These are phyloP conservation scores for Diaporthe citrichinensis DNA, from an alignment of 2,329 filamentous ascomycete genomes.

Conservation along the genomic window DNA sequence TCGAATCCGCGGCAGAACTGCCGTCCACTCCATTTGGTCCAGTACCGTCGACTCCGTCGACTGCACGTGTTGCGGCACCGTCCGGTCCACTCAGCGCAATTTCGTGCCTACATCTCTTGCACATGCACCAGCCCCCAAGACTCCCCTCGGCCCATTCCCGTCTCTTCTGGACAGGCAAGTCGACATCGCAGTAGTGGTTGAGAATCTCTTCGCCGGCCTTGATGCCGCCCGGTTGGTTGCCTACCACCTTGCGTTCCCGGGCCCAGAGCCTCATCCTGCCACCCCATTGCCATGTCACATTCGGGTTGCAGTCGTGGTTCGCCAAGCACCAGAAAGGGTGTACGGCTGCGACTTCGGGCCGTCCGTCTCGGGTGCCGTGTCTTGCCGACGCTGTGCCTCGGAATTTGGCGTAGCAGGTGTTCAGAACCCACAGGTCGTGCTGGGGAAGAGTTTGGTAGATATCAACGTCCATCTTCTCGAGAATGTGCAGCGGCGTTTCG, in stretches of 20 bases:
- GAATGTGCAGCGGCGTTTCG: conserved; percentile 79
- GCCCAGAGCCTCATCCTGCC: conserved; percentile 81
- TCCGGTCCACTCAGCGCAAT: conserved; percentile 51
- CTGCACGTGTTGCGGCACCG: background rate
- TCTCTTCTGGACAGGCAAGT: conserved; percentile 81
- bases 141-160: conserved; percentile 92
- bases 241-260: conserved; percentile 69
- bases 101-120: conserved; percentile 84
- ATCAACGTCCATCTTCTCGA: conserved; percentile 89
- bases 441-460: conserved; percentile 72
- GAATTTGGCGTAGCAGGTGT: conserved; percentile 94
- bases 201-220: conserved; percentile 86
- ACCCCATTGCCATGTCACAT: conserved; percentile 95
- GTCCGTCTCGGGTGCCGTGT: conserved; percentile 81
- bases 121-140: conserved; percentile 91
- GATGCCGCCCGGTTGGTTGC: conserved; percentile 71
- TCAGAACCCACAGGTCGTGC: conserved; percentile 87
- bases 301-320: conserved; percentile 96
- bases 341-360: conserved; percentile 92
- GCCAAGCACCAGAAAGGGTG: conserved; percentile 97
- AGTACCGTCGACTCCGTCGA: background rate
- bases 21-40: background rate
- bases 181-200: conserved; percentile 91
- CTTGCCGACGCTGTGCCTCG: conserved; percentile 91
- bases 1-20: background rate